Percentiles rank a stretch among this genome's conserved stretches.
Evolutionary conservation across 192 early-diverging fungal species (phyloP).

Genomic region (Gonapodya prolifera): DNA sequence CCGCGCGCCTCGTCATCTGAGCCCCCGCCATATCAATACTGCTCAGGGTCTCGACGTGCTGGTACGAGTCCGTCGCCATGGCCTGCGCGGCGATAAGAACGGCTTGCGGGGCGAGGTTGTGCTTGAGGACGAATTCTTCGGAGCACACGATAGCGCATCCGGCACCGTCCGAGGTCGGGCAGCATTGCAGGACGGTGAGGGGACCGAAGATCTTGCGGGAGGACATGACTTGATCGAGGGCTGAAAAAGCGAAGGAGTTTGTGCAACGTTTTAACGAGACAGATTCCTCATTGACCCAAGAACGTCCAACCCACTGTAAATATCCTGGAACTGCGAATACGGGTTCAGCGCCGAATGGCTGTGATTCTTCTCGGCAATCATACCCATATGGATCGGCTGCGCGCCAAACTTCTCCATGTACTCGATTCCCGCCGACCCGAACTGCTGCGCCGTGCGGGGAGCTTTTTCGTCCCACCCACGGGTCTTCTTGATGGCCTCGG

Average conservation of each 20-base stretch:
- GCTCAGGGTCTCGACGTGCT: slow-evolving; percentile 28
- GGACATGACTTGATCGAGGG: slow-evolving; percentile 45
- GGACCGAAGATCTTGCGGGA: slow-evolving; percentile 56
- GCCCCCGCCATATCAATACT: slow-evolving; percentile 46
- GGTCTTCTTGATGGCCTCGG: slow-evolving; percentile 34
- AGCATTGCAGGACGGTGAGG: slow-evolving; percentile 60
- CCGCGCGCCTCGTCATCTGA: slow-evolving; percentile 60
- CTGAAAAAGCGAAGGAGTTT: slow-evolving; percentile 49
- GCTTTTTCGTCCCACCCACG: slow-evolving; percentile 34
- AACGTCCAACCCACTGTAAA: neutral
- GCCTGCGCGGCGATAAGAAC: slow-evolving; percentile 52
- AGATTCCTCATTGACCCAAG: neutral
- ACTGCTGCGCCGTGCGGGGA: slow-evolving; percentile 55
- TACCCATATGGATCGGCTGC: slow-evolving; percentile 38
- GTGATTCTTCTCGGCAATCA: slow-evolving; percentile 66
- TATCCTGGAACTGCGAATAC: slow-evolving; percentile 2
- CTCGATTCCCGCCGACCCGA: slow-evolving; percentile 52
- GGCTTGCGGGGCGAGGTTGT: slow-evolving; percentile 46
- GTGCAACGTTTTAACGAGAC: slow-evolving; percentile 43
- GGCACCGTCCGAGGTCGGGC: slow-evolving; percentile 60
- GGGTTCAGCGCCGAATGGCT: slow-evolving; percentile 23
- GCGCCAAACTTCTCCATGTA: slow-evolving; percentile 54
- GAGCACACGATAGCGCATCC: slow-evolving; percentile 40
- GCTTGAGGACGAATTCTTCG: slow-evolving; percentile 47
- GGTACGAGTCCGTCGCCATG: slow-evolving; percentile 62